phyloP scores from a whole-genome alignment of 139 green algal genomes.

The Micractinium sp. region DNA sequence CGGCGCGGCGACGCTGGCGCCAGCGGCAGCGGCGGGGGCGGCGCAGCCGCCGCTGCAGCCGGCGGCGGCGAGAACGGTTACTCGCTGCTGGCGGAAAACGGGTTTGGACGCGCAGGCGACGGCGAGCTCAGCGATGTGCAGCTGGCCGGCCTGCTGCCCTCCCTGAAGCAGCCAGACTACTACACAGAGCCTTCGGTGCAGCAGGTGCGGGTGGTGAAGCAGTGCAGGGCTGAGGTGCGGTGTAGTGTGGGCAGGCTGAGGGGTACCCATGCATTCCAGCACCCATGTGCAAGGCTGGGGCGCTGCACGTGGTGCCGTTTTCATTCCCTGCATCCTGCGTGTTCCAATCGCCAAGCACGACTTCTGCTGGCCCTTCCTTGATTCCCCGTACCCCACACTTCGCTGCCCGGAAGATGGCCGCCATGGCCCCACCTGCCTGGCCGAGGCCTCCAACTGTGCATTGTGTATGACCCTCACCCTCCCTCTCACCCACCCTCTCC shows the following conservation, averaged over 20 bases:
- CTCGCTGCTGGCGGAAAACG: neutral
- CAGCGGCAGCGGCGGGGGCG: conserved; percentile 6
- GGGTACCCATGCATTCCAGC: too few relatives aligned
- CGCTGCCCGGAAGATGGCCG: too few relatives aligned
- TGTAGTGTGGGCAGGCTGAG: neutral
- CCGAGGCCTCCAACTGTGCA: conserved; percentile 65
- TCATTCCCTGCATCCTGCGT: too few relatives aligned
- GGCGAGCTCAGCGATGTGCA: conserved; percentile 33
- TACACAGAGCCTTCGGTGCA: conserved; percentile 61
- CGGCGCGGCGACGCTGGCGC: neutral
- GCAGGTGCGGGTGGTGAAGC: conserved; percentile 15
- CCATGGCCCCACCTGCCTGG: conserved; percentile 63
- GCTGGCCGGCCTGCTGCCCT: conserved; percentile 43
- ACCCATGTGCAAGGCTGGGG: too few relatives aligned
- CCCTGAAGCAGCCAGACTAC: conserved; percentile 59
- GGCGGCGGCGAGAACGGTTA: too few relatives aligned
- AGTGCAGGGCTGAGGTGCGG: neutral
- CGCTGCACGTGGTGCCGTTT: too few relatives aligned
- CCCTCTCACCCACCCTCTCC: neutral
- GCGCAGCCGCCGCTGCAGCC: too few relatives aligned
- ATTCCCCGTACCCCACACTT: too few relatives aligned
- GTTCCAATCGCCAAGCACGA: too few relatives aligned
- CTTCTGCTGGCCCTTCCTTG: too few relatives aligned
- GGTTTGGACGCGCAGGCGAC: conserved; percentile 3
- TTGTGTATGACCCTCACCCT: too few relatives aligned